A percentile compares a stretch with the other conserved stretches of the same genome.
Evolutionary conservation across 2,329 filamentous ascomycete genomes (phyloP).

Genomic region (Fusarium tupiense): DNA sequence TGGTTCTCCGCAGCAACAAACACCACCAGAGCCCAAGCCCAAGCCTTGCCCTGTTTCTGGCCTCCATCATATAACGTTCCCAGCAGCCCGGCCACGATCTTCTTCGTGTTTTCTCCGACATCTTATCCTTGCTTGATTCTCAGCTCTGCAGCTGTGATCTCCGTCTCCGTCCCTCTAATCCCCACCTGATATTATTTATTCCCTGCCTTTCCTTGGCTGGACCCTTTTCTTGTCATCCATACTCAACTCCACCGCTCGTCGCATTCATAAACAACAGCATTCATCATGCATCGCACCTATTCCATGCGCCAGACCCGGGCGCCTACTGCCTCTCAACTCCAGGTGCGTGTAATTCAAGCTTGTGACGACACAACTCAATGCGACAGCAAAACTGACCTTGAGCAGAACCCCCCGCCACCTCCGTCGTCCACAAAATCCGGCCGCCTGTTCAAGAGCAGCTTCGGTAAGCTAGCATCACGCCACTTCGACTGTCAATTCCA

Average conservation of each 20-base stretch:
- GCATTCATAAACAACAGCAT: slow-evolving; percentile 26
- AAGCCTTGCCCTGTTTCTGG: slow-evolving; percentile 34
- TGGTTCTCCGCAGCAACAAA: slow-evolving; percentile 45
- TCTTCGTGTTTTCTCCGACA: slow-evolving; percentile 25
- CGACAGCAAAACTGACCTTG: slow-evolving; percentile 12
- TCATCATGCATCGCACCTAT: slow-evolving; percentile 94
- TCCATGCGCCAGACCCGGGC: slow-evolving; percentile 98
- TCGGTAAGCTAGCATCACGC: slow-evolving; percentile 70
- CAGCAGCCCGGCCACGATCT: slow-evolving; percentile 35
- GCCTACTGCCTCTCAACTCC: slow-evolving; percentile 85
- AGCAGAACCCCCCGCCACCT: slow-evolving; percentile 89
- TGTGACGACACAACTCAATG: background rate
- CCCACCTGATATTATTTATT: slow-evolving; percentile 32
- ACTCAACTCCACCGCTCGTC: slow-evolving; percentile 38
- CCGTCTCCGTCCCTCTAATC: slow-evolving; percentile 18
- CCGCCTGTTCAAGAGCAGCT: slow-evolving; percentile 84
- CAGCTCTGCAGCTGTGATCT: slow-evolving; percentile 28
- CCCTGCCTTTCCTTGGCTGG: slow-evolving; percentile 28
- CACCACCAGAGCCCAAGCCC: slow-evolving; percentile 28
- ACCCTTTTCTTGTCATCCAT: slow-evolving; percentile 24
- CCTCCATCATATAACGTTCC: slow-evolving; percentile 43
- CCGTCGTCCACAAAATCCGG: slow-evolving; percentile 90
- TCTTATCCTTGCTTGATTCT: slow-evolving; percentile 38
- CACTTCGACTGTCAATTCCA: background rate
- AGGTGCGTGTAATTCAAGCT: slow-evolving; percentile 53